These are phyloP conservation scores for Malassezia obtusa DNA, from an alignment of 1,284 basidiomycete species.

Conservation along the genomic window DNA sequence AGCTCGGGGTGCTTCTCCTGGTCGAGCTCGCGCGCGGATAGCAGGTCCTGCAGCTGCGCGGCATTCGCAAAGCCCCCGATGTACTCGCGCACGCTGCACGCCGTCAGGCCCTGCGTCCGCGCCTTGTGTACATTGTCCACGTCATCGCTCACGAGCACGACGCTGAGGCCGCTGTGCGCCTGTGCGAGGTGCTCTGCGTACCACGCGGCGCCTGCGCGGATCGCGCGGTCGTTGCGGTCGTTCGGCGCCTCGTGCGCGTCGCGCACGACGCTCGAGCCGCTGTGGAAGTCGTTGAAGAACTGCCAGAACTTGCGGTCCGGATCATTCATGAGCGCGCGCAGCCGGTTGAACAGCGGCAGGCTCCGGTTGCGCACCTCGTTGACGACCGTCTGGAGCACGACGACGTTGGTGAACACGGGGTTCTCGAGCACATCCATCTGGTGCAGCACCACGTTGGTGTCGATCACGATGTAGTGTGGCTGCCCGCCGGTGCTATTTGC, in stretches of 20 bases:
- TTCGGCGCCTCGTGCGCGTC: constrained; percentile 37
- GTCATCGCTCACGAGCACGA: constrained; percentile 61
- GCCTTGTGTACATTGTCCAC: constrained; percentile 65
- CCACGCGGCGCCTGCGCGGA: constrained; percentile 37
- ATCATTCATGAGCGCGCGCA: constrained; percentile 39
- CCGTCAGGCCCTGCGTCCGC: constrained; percentile 26
- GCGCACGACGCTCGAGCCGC: constrained; percentile 27
- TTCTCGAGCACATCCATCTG: constrained; percentile 52
- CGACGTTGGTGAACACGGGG: constrained; percentile 48
- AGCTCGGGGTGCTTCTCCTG: neutral
- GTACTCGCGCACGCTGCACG: constrained; percentile 42
- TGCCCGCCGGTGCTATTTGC: constrained; percentile 23
- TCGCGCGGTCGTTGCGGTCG: constrained; percentile 44
- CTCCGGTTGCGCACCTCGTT: constrained; percentile 93
- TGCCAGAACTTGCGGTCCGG: constrained; percentile 42
- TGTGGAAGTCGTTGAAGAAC: constrained; percentile 39
- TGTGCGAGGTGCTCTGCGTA: constrained; percentile 31
- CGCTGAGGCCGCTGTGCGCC: constrained; percentile 26
- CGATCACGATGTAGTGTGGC: constrained; percentile 72
- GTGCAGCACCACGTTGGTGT: constrained; percentile 89
- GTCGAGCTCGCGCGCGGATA: constrained; percentile 30
- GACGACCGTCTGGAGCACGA: constrained; percentile 86
- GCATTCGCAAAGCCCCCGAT: constrained; percentile 33
- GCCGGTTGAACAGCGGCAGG: constrained; percentile 72
- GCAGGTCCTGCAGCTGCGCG: constrained; percentile 37